Evolutionary conservation across 2,329 filamentous ascomycete species (phyloP).

Genomic region (Xylaria sp.): DNA sequence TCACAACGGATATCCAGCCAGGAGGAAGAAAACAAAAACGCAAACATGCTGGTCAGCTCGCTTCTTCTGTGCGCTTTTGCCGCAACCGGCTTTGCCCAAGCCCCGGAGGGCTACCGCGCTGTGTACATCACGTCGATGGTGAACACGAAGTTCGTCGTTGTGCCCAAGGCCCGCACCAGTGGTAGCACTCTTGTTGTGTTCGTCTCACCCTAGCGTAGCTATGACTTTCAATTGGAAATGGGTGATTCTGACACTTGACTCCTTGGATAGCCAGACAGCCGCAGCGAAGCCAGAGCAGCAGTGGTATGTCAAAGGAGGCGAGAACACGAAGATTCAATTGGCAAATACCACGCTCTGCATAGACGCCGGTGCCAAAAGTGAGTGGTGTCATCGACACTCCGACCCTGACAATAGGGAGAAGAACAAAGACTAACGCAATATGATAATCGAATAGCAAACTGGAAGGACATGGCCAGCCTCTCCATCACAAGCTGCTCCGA

Average conservation of each 20-base stretch:
- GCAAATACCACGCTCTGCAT: slow-evolving; percentile 47
- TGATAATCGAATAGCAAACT: slow-evolving; percentile 40
- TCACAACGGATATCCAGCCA: neutral
- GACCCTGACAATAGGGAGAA: neutral
- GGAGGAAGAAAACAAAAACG: slow-evolving; percentile 22
- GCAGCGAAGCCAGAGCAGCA: slow-evolving; percentile 46
- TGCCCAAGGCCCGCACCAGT: slow-evolving; percentile 41
- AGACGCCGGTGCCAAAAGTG: slow-evolving; percentile 46
- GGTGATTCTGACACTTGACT: neutral
- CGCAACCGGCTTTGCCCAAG: slow-evolving; percentile 43
- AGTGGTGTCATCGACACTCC: neutral
- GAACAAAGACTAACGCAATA: neutral
- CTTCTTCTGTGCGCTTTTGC: slow-evolving; percentile 43
- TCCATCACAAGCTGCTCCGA: slow-evolving; percentile 44
- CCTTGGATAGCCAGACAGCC: slow-evolving; percentile 40
- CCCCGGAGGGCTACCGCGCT: slow-evolving; percentile 45
- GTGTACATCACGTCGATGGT: slow-evolving; percentile 49
- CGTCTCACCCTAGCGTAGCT: slow-evolving; percentile 20
- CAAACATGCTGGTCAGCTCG: slow-evolving; percentile 39
- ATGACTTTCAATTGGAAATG: neutral
- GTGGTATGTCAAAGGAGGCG: slow-evolving; percentile 47
- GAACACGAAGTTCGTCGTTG: slow-evolving; percentile 49
- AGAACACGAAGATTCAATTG: slow-evolving; percentile 45
- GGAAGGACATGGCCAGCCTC: slow-evolving; percentile 49
- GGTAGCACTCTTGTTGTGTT: slow-evolving; percentile 46